phyloP scores from a whole-genome alignment of 805 yeast species.

The Kodamaea kaohsiungensis region DNA sequence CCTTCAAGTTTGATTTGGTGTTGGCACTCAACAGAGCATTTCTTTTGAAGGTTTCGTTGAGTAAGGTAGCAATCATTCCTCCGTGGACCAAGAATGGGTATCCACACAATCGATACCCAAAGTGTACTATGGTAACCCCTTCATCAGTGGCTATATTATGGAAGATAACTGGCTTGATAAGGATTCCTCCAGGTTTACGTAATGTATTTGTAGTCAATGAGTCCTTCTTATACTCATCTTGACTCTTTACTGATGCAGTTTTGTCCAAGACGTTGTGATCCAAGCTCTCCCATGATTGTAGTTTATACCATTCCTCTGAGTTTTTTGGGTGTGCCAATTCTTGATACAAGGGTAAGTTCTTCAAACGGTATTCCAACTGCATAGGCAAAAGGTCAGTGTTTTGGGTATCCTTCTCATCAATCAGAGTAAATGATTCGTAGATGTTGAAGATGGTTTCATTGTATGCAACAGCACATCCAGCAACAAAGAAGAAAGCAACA shows the following conservation, averaged over 20 bases:
- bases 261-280: slow-evolving; percentile 37
- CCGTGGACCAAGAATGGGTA: slow-evolving; percentile 89
- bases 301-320: slow-evolving; percentile 48
- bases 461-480: slow-evolving; percentile 36
- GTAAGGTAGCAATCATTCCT: slow-evolving; percentile 77
- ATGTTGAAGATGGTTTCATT: slow-evolving; percentile 33
- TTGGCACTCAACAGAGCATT: slow-evolving; percentile 43
- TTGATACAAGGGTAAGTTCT: slow-evolving; percentile 52
- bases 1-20: slow-evolving; percentile 37
- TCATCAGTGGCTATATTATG: slow-evolving; percentile 57
- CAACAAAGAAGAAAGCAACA: slow-evolving; percentile 26
- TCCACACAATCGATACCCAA: slow-evolving; percentile 79
- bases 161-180: slow-evolving; percentile 71
- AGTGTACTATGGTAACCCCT: slow-evolving; percentile 66
- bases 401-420: slow-evolving; percentile 20
- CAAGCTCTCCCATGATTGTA: slow-evolving; percentile 45
- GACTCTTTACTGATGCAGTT: slow-evolving; percentile 12
- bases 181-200: slow-evolving; percentile 75
- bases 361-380: slow-evolving; percentile 49
- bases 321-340: slow-evolving; percentile 45
- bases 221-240: slow-evolving; percentile 18
- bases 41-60: slow-evolving; percentile 74
- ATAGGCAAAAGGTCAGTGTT: slow-evolving; percentile 29
- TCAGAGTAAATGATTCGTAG: slow-evolving; percentile 26
- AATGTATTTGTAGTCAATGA: slow-evolving; percentile 47